Conservation (phyloP, 2,329 filamentous ascomycete species). For the Penicillium sumatraense region DNA sequence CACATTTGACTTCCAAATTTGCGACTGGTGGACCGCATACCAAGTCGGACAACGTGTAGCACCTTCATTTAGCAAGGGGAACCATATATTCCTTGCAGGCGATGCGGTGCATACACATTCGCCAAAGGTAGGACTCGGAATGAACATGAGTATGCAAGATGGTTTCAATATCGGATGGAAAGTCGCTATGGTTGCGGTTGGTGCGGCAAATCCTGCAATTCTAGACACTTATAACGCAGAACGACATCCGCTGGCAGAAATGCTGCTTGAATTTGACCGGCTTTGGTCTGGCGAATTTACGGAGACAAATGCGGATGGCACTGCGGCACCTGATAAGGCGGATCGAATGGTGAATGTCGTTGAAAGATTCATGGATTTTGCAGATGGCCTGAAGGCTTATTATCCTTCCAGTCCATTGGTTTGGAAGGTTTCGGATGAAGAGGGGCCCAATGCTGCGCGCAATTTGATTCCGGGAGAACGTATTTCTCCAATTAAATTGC, state of each 20-base stretch:
- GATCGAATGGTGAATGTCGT: slow-evolving; percentile 21
- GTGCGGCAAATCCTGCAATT: slow-evolving; percentile 44
- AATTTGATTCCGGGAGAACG: slow-evolving; percentile 21
- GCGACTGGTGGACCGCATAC: slow-evolving; percentile 30
- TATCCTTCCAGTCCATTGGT: slow-evolving; percentile 22
- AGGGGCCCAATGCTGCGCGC: neutral
- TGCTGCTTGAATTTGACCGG: slow-evolving; percentile 69
- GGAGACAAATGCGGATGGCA: neutral
- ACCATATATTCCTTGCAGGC: slow-evolving; percentile 25
- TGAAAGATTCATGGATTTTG: slow-evolving; percentile 23
- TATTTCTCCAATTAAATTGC: slow-evolving; percentile 17
- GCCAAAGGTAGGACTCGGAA: slow-evolving; percentile 27
- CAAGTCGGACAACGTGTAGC: slow-evolving; percentile 28
- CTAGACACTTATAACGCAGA: slow-evolving; percentile 59
- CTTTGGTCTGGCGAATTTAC: slow-evolving; percentile 27
- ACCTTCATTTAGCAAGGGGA: slow-evolving; percentile 17
- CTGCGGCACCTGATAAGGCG: slow-evolving; percentile 11
- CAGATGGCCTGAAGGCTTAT: slow-evolving; percentile 21
- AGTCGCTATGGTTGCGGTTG: slow-evolving; percentile 53
- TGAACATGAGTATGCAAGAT: slow-evolving; percentile 54
- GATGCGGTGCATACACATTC: slow-evolving; percentile 32
- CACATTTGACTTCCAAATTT: slow-evolving; percentile 24
- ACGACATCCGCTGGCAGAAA: slow-evolving; percentile 64
- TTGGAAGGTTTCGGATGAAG: slow-evolving; percentile 10
- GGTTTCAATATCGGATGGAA: slow-evolving; percentile 63